Base-by-base conservation (phyloP, 1,284 basidiomycete species). In the Thelephora terrestris region DNA sequence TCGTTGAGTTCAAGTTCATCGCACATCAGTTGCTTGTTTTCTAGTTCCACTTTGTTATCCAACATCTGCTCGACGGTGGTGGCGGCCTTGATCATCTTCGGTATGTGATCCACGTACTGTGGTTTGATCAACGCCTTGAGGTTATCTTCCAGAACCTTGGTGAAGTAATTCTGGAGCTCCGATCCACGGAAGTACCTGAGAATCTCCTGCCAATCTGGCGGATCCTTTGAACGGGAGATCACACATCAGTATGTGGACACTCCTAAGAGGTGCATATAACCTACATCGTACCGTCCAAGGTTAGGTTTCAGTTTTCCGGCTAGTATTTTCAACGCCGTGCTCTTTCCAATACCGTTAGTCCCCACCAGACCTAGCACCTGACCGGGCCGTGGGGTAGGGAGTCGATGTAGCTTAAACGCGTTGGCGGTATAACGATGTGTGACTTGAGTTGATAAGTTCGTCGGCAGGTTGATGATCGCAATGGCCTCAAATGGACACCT, bases 401-500 rank as follows among this genome's bases (percentile, higher is more conserved):
- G 75, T 52, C 94, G 85, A 74, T 97, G 94, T 5, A 98, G 82
- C 70, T 98, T 98, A 79, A 98, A 98, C 14, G 94, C 81, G 66
- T 98, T 98, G 56, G 94, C 94, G 37, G 91, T 85, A 67, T 97
- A 98, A 62, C 94, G 87, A 71, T 98, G 94, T 10, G 94, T 96
- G 47, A 96, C 92, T 71, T 95, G 78, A 3, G 90, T 84, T 58
- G 91, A 86, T 55, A 98, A 75, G 67, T 97, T 95, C 46, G 94
- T 98, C 40, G 94, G 94, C 48, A 98, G 74, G 67, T 97, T 96
- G 74, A 98, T 95, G 69, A 97, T 96, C 47, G 86, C 78, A 63
- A 98, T 97, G 52, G 93, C 93, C 71, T 97, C 93, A 60, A 97
- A 97, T 35, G 94, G 94, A 65, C 93, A 96, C 70, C 92, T 96